Evolutionary conservation across 148 eudicot genomes (phyloP).

Genomic region (Diospyros lotus): DNA sequence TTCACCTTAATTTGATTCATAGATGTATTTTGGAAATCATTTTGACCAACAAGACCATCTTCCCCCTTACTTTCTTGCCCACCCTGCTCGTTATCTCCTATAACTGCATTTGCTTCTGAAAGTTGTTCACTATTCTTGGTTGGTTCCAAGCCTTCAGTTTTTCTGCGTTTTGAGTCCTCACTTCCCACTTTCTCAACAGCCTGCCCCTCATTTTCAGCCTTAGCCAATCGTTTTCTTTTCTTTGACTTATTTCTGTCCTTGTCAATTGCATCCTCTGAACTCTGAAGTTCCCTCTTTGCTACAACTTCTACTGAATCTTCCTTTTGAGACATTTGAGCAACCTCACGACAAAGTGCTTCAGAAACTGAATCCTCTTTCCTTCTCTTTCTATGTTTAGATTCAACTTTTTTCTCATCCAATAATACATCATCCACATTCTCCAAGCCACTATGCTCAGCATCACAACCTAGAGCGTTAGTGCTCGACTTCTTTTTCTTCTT

Average conservation of each 20-base stretch:
- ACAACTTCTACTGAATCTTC: not conserved
- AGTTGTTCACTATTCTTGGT: conserved; percentile 21
- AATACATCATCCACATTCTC: conserved; percentile 6
- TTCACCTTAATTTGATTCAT: conserved; percentile 14
- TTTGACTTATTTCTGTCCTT: conserved; percentile 50
- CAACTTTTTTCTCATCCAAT: conserved; percentile 21
- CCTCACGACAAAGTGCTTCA: not conserved
- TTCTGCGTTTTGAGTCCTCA: conserved; percentile 55
- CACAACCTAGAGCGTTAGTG: conserved; percentile 10
- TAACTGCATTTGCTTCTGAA: conserved; percentile 9
- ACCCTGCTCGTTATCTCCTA: not conserved
- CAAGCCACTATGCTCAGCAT: conserved; percentile 11
- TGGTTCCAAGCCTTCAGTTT: conserved; percentile 36
- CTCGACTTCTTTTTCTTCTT: conserved; percentile 42
- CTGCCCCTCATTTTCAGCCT: conserved; percentile 33
- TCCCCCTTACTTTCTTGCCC: conserved; percentile 13
- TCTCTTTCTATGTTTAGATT: conserved; percentile 17
- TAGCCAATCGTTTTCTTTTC: conserved; percentile 57
- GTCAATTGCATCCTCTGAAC: conserved; percentile 12
- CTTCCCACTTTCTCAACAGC: conserved; percentile 19
- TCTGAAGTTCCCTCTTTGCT: not conserved
- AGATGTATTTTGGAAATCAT: conserved; percentile 18
- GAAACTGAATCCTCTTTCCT: conserved; percentile 17
- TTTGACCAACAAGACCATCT: conserved; percentile 11
- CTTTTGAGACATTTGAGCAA: not conserved